Evolutionary conservation across 2,329 filamentous ascomycete species (phyloP).

Genomic region (Chaetomium strumarium): DNA sequence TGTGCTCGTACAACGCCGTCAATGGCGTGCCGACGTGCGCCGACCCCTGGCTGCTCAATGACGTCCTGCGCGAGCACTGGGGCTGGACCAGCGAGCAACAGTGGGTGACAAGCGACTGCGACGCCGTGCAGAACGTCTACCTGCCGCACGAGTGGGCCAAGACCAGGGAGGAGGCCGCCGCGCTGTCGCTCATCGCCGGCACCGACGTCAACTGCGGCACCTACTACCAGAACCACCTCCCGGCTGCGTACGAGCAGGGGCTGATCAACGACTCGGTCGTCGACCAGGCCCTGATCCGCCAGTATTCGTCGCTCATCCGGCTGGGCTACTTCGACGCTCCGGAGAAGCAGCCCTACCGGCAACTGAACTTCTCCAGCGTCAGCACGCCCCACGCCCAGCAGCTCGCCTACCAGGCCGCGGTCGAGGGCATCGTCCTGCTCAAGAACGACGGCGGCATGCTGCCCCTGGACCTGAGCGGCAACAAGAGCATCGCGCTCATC

Average conservation of each 20-base stretch:
- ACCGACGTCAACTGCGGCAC: slow-evolving; percentile 24
- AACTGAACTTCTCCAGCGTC: slow-evolving; percentile 49
- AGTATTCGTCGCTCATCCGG: neutral
- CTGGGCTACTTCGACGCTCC: slow-evolving; percentile 26
- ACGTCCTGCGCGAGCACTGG: slow-evolving; percentile 58
- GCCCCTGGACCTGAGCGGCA: slow-evolving; percentile 41
- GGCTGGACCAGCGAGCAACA: slow-evolving; percentile 54
- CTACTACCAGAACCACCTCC: slow-evolving; percentile 34
- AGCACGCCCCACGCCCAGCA: slow-evolving; percentile 34
- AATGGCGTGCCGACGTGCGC: slow-evolving; percentile 58
- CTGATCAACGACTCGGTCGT: neutral
- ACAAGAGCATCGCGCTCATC: slow-evolving; percentile 47
- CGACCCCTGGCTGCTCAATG: slow-evolving; percentile 53
- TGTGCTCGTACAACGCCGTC: slow-evolving; percentile 59
- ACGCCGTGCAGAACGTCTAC: slow-evolving; percentile 37
- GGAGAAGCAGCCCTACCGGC: slow-evolving; percentile 14
- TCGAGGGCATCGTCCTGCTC: slow-evolving; percentile 41
- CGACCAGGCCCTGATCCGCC: neutral
- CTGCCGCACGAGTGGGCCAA: neutral
- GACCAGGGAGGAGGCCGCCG: slow-evolving; percentile 16
- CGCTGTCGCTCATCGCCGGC: slow-evolving; percentile 21
- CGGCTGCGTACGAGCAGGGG: too few species aligned
- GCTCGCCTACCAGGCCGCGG: slow-evolving; percentile 46
- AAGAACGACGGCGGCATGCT: slow-evolving; percentile 48
- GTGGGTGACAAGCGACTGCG: slow-evolving; percentile 60